These are phyloP conservation scores for Didymosphaeria variabile DNA, from an alignment of 2,329 filamentous ascomycete genomes.

Conservation along the genomic window DNA sequence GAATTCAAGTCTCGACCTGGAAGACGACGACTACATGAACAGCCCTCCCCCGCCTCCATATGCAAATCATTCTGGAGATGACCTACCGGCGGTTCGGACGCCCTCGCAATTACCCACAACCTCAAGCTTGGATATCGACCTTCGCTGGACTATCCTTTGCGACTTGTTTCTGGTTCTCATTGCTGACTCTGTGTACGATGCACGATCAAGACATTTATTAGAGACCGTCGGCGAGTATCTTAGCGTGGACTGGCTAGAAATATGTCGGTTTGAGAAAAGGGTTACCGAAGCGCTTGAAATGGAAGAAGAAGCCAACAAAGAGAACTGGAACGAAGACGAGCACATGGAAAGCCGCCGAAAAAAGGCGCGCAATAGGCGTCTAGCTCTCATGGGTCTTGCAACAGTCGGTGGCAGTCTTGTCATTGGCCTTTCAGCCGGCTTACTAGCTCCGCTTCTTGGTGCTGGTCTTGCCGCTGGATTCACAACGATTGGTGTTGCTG, in stretches of 20 bases:
- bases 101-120: constrained; percentile 84
- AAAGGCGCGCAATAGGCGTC: constrained; percentile 79
- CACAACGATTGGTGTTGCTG: constrained; percentile 90
- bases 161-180: constrained; percentile 96
- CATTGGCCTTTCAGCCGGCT: constrained; percentile 91
- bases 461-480: constrained; percentile 93
- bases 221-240: constrained; percentile 84
- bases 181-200: constrained; percentile 92
- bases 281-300: constrained; percentile 97
- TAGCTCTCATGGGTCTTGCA: constrained; percentile 95
- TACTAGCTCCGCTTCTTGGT: constrained; percentile 92
- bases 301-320: constrained; percentile 92
- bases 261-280: constrained; percentile 95
- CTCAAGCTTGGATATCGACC: constrained; percentile 90
- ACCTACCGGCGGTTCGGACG: constrained; percentile 80
- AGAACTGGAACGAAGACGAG: constrained; percentile 97
- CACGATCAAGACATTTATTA: constrained; percentile 83
- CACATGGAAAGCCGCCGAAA: constrained; percentile 90
- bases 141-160: constrained; percentile 96
- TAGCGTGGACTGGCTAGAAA: constrained; percentile 87
- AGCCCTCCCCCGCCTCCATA: constrained; percentile 66
- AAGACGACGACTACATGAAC: constrained; percentile 47
- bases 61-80: constrained; percentile 70
- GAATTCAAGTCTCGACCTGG: constrained; percentile 42
- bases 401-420: constrained; percentile 95